Evolutionary conservation across 2,329 filamentous ascomycete genomes (phyloP), one percentile per base, ranked within the genome.

Genomic region (Colletotrichum simmondsii): DNA sequence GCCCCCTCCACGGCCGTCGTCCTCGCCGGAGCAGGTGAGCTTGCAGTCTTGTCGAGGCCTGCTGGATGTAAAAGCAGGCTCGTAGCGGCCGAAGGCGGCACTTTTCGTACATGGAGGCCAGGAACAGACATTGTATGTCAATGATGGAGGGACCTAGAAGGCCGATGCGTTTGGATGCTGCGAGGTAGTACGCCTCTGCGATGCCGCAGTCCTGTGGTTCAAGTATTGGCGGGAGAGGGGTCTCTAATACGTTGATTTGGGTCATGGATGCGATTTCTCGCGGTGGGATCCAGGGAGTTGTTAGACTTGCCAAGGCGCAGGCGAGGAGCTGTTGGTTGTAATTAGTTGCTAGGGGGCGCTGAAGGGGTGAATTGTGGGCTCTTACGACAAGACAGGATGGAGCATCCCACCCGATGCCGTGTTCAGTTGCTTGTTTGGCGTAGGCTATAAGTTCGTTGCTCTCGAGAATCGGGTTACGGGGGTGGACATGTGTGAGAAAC

Each of bases 91-190:
- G 72, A 3, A 78, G 54, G 10, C 69, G 68, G 42, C 72, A 75
- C 49, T 76, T 78, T 53, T 78, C 76, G 30, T 73, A 77, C 22
- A 78, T 72, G 11, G 67, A 68, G 16, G 77, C 76, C 0, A 77
- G 71, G 16, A 75, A 78, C 4, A 78, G 71, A 37, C 77, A 78
- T 37, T 79, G 77, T 2, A 78, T 78, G 53, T 79, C 77, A 28
- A 71, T 35, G 3, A 79, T 65, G 6, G 68, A 71, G n/a, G 71
- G 65, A 0, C 77, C 77, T 1, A 79, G 66, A 12, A 74, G 30
- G 0, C 77, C 77, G 30, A 79, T 63, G 3, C 77, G 73, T 35
- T 73, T 77, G 16, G 75, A 72, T 3, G 77, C 76, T 16, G 75
- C 77, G 10, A 74, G 53, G 35, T 76, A 78, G 72, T 77, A 78